Evolutionary conservation across 2,329 filamentous ascomycete species (phyloP).

Genomic region (Dendryphion nanum): DNA sequence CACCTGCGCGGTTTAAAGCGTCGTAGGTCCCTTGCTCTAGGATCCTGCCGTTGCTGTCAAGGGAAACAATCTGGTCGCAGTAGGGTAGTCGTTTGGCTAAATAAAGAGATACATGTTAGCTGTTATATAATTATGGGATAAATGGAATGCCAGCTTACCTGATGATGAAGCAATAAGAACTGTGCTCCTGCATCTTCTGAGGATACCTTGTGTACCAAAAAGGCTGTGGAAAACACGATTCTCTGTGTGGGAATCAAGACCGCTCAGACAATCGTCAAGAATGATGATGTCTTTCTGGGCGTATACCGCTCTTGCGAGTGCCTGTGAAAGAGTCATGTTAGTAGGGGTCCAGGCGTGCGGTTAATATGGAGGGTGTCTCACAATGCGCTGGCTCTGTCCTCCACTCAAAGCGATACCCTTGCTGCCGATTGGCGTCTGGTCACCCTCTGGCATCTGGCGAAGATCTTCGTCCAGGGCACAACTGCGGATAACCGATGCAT

Average conservation of each 20-base stretch:
- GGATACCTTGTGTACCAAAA: constrained; percentile 46
- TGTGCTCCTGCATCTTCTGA: constrained; percentile 40
- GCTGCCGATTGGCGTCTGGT: constrained; percentile 50
- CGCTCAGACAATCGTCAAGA: constrained; percentile 54
- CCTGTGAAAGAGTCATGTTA: constrained; percentile 19
- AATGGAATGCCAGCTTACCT: constrained; percentile 11
- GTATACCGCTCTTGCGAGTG: constrained; percentile 55
- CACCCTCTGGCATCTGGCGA: constrained; percentile 28
- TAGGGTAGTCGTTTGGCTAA: constrained; percentile 36
- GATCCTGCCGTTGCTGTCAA: constrained; percentile 36
- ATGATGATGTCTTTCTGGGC: constrained; percentile 48
- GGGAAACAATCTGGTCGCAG: constrained; percentile 44
- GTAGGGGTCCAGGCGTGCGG: constrained; percentile 3
- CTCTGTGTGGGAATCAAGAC: constrained; percentile 51
- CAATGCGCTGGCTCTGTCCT: constrained; percentile 53
- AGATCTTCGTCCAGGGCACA: constrained; percentile 38
- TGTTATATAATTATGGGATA: not conserved
- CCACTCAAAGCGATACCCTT: constrained; percentile 53
- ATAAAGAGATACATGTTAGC: not conserved
- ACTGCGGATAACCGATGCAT: constrained; percentile 33
- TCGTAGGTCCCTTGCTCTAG: constrained; percentile 43
- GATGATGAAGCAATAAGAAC: constrained; percentile 35
- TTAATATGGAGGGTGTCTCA: constrained; percentile 19
- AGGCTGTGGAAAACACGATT: constrained; percentile 49
- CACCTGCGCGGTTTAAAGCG: constrained; percentile 29